phyloP scores from a whole-genome alignment of 495 filamentous ascomycete genomes.

The Cercophora scortea region DNA sequence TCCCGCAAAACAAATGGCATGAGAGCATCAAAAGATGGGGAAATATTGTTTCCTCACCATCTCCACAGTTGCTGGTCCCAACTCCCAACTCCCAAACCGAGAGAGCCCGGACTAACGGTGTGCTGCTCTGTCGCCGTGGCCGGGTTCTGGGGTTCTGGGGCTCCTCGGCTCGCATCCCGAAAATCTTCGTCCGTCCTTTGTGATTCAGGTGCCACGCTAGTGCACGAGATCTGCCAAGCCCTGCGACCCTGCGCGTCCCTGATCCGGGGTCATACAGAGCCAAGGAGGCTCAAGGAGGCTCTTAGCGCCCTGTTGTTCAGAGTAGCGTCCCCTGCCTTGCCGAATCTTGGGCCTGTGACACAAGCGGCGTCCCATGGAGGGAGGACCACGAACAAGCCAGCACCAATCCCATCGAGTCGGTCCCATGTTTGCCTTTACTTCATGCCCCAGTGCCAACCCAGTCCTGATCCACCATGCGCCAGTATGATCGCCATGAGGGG shows the following conservation, averaged over 20 bases:
- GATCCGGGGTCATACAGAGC: slow-evolving; percentile 5
- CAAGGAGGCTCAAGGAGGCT: slow-evolving; percentile 16
- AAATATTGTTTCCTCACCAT: too few species aligned
- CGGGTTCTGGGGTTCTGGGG: slow-evolving; percentile 4
- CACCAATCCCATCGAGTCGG: slow-evolving; percentile 3
- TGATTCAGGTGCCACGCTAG: background rate
- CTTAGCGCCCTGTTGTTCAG: background rate
- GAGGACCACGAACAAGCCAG: background rate
- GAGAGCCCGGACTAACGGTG: too few species aligned
- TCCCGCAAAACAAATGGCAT: too few species aligned
- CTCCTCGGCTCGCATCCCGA: slow-evolving; percentile 13
- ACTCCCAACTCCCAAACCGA: too few species aligned
- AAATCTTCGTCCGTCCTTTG: slow-evolving; percentile 4
- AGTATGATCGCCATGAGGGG: slow-evolving; percentile 28
- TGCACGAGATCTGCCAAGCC: slow-evolving; percentile 5
- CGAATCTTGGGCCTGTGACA: slow-evolving; percentile 11
- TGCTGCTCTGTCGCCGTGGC: background rate
- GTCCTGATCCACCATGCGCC: slow-evolving; percentile 8
- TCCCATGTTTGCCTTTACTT: slow-evolving; percentile 1
- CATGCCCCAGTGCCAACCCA: slow-evolving; percentile 11
- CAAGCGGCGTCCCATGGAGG: slow-evolving; percentile 15
- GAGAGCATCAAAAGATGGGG: too few species aligned
- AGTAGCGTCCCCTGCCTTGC: slow-evolving; percentile 7
- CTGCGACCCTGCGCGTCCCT: background rate
- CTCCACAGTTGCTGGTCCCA: too few species aligned